Conservation (phyloP, 2,329 filamentous ascomycete species). For the Rhinocladiella mackenziei region DNA sequence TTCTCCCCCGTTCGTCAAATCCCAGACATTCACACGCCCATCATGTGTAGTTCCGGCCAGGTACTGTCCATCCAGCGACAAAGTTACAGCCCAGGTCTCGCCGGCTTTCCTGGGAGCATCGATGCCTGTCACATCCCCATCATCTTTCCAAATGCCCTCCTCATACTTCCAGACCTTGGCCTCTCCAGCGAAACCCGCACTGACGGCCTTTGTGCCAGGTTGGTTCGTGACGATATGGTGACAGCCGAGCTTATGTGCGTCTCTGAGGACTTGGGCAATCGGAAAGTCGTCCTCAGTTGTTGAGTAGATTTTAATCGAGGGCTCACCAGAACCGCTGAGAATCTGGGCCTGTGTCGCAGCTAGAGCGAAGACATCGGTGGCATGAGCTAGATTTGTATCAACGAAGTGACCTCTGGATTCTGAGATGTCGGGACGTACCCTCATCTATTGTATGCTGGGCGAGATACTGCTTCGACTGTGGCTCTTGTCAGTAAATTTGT, state of each 20-base stretch:
- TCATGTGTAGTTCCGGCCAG: slow-evolving; percentile 85
- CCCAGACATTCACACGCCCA: slow-evolving; percentile 86
- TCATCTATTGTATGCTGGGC: slow-evolving; percentile 86
- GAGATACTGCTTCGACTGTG: slow-evolving; percentile 95
- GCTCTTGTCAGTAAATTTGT: slow-evolving; percentile 16
- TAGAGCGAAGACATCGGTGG: slow-evolving; percentile 78
- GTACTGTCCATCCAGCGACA: slow-evolving; percentile 78
- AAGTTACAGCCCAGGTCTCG: slow-evolving; percentile 80
- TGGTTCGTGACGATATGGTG: slow-evolving; percentile 76
- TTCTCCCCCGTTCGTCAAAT: slow-evolving; percentile 52
- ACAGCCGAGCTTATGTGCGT: slow-evolving; percentile 81
- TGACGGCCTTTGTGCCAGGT: slow-evolving; percentile 70
- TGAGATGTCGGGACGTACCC: slow-evolving; percentile 51
- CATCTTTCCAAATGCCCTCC: slow-evolving; percentile 54
- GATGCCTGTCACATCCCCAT: slow-evolving; percentile 41
- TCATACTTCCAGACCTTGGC: slow-evolving; percentile 73
- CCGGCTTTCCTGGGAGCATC: slow-evolving; percentile 52
- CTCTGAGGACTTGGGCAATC: slow-evolving; percentile 71
- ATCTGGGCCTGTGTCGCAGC: slow-evolving; percentile 70
- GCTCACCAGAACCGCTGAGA: slow-evolving; percentile 80
- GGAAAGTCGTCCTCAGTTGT: slow-evolving; percentile 72
- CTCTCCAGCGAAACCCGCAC: slow-evolving; percentile 83
- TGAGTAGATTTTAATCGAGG: slow-evolving; percentile 74
- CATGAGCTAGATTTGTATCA: slow-evolving; percentile 60
- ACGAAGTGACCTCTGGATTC: slow-evolving; percentile 28